Evolutionary conservation across 1,284 basidiomycete genomes (phyloP), one percentile per base, ranked within the genome.

Genomic region (Ustilago bromivora): DNA sequence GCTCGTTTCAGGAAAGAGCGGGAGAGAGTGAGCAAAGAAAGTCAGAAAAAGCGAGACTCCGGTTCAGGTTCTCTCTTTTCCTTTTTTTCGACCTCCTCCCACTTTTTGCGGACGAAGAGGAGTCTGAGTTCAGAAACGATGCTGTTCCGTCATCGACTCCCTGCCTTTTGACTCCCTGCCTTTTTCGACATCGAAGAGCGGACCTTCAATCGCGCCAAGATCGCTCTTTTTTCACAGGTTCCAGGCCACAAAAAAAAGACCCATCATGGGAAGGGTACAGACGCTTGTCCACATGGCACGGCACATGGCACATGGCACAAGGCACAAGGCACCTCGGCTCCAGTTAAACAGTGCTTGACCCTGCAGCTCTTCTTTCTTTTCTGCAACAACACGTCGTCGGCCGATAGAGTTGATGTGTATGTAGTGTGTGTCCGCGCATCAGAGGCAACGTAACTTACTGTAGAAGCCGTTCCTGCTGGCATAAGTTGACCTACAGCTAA

Each of bases 291-390:
- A 43, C 12, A 43, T 49, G 60, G 23, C 3, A 28, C 23, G 57
- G 23, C 3, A 28, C 23, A 28, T 28, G 23, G 23, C 23, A 23
- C 23, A 23, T 23, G 23, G 23, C 23, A 23, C 23, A 23, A 23
- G 57, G 35, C 70, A 71, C 70, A 66, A 66, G 70, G 70, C 64
- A 71, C 46, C 64, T 71, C 69, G 69, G 64, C 64, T 56, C 69
- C 69, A 62, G 23, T 59, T 1, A 55, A 62, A 59, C 15, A 64
- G 51, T 51, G 36, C 63, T 66, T 60, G 62, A 66, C 63, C 69
- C 69, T 71, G 69, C 69, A 61, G 47, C 41, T 47, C 36, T 46
- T 32, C 46, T 46, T 59, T 36, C 23, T 35, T 34, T 15, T 46
- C 49, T 32, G 36, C 31, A 31, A 43, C 40, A 46, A 38, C 13